Percentiles rank a stretch among this genome's conserved stretches.
Evolutionary conservation across 352 stramenopile genomes (phyloP).

Genomic region (Pythium pyrilobum): DNA sequence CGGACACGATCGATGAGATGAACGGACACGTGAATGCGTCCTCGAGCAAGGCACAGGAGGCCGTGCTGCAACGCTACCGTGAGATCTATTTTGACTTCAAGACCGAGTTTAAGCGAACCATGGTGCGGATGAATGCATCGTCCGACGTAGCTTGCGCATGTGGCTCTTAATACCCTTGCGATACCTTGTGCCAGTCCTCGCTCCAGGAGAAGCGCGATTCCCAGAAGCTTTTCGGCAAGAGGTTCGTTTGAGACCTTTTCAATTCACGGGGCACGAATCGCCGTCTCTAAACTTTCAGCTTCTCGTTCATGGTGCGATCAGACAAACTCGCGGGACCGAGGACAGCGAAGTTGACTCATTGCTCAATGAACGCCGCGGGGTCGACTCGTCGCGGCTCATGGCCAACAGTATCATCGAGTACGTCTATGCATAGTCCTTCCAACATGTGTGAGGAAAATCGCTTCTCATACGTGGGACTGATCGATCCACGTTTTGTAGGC

Average conservation of each 20-base stretch:
- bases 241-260: conserved; percentile 34
- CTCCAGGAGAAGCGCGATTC: conserved; percentile 81
- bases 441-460: too few relatives aligned
- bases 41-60: conserved; percentile 76
- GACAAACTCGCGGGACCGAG: conserved; percentile 42
- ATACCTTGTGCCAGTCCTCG: conserved; percentile 29
- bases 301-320: conserved; percentile 8
- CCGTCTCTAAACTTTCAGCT: background rate
- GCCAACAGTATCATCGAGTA: conserved; percentile 82
- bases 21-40: conserved; percentile 64
- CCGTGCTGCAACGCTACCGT: conserved; percentile 92
- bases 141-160: background rate
- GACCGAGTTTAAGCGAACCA: conserved; percentile 90
- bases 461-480: background rate
- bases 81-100: conserved; percentile 96
- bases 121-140: conserved; percentile 34
- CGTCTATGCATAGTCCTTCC: too few relatives aligned
- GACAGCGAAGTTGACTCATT: conserved; percentile 75
- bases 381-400: conserved; percentile 79
- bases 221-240: conserved; percentile 76
- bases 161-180: background rate
- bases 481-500: conserved; percentile 10
- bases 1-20: conserved; percentile 85
- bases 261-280: background rate
- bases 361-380: conserved; percentile 69